Percentiles rank a stretch among this genome's conserved stretches.
Evolutionary conservation across 148 eudicot species (phyloP).

Genomic region (Pouteria glomerata): DNA sequence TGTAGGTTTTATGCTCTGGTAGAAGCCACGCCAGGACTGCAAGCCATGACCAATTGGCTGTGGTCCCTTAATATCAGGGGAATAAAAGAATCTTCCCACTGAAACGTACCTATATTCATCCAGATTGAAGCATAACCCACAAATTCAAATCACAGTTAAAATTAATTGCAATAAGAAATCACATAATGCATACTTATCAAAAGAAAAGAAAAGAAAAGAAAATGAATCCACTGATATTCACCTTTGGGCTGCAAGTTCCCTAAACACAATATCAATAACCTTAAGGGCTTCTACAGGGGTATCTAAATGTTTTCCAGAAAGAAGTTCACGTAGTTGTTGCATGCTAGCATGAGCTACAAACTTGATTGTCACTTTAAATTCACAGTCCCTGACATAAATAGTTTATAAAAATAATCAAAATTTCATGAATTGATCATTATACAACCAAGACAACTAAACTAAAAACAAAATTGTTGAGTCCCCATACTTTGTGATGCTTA

Average conservation of each 20-base stretch:
- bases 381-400: slow-evolving; percentile 34
- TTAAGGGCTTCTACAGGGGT: slow-evolving; percentile 60
- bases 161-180: background rate
- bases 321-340: slow-evolving; percentile 52
- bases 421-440: background rate
- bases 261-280: slow-evolving; percentile 58
- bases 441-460: background rate
- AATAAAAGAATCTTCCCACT: slow-evolving; percentile 66
- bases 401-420: background rate
- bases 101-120: slow-evolving; percentile 42
- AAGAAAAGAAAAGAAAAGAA: background rate
- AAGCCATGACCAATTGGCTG: slow-evolving; percentile 75
- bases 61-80: slow-evolving; percentile 58
- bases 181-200: background rate
- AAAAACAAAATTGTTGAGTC: background rate
- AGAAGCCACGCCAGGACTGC: slow-evolving; percentile 82
- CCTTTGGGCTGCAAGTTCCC: slow-evolving; percentile 62
- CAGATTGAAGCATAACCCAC: slow-evolving; percentile 4
- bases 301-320: slow-evolving; percentile 55
- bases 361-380: slow-evolving; percentile 53
- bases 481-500: slow-evolving; percentile 36
- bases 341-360: slow-evolving; percentile 51
- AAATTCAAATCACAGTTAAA: background rate
- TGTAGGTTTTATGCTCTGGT: slow-evolving; percentile 66
- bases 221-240: slow-evolving; percentile 4